These are phyloP conservation scores for Sarocladium kiliense DNA, from an alignment of 2,329 filamentous ascomycete species.

Conservation along the genomic window DNA sequence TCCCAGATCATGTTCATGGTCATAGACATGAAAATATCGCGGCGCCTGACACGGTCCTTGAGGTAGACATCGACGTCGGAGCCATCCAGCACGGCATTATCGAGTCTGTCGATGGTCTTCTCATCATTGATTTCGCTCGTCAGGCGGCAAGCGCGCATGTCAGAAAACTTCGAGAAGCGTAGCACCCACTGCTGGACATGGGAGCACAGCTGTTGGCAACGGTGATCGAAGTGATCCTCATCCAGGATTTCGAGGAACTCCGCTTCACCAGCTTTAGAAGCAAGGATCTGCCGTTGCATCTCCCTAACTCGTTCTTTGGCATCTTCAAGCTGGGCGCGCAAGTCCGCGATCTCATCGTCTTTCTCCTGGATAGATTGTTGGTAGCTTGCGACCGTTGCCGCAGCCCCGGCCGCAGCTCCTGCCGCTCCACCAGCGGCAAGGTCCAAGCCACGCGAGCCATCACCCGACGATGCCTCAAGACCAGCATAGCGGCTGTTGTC, in stretches of 20 bases:
- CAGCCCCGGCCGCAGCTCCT: constrained; percentile 28
- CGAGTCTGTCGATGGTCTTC: constrained; percentile 87
- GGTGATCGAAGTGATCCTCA: constrained; percentile 91
- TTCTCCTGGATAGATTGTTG: constrained; percentile 68
- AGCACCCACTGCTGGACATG: constrained; percentile 97
- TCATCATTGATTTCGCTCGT: constrained; percentile 84
- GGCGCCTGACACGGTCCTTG: constrained; percentile 77
- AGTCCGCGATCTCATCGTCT: constrained; percentile 73
- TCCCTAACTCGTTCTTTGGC: constrained; percentile 59
- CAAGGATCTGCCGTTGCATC: constrained; percentile 49
- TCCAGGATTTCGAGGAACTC: constrained; percentile 76
- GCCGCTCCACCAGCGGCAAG: constrained; percentile 57
- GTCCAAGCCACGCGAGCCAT: constrained; percentile 64
- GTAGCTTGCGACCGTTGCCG: constrained; percentile 26
- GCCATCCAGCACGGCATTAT: constrained; percentile 91
- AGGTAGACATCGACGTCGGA: constrained; percentile 88
- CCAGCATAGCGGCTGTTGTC: constrained; percentile 62
- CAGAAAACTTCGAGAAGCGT: constrained; percentile 96
- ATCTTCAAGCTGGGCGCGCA: constrained; percentile 72
- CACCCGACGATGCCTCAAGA: constrained; percentile 62
- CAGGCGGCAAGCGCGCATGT: constrained; percentile 79
- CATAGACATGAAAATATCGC: constrained; percentile 97
- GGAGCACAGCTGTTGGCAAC: constrained; percentile 90
- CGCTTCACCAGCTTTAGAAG: constrained; percentile 54
- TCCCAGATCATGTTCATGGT: constrained; percentile 99